Evolutionary conservation across 805 yeast genomes (phyloP), one percentile per base, ranked within the genome.

Genomic region (Myxozyma vanderwaltii): DNA sequence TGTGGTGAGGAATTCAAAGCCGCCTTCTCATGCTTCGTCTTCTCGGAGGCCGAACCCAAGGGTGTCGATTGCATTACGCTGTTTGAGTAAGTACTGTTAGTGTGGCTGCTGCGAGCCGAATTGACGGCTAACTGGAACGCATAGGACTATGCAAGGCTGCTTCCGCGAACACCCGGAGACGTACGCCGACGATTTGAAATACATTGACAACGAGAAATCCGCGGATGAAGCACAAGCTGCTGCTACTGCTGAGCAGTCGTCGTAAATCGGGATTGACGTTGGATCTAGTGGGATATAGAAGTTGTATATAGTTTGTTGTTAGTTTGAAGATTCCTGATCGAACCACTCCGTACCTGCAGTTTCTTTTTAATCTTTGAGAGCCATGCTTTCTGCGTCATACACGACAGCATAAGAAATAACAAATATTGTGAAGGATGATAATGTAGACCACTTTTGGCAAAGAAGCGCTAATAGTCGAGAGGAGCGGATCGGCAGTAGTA

Each of bases 1-100:
- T 94, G 99, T 77, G 99, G 99, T 58, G 91, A 86, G 69, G 96
- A 91, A 76, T 90, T 90, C 79, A 90, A 89, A 76, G 90, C 83
- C 54, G 98, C 99, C 0, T 94, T 94, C 74, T 81, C 96, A 8
- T 94, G 99, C 74, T 94, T 94, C 71, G 92, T 94, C 44, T 91
- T 87, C 78, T 91, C 97, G 5, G 89, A 86, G 69, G 86, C 86
- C 59, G 98, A 92, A 72, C 97, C 98, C 72, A 92, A 92, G 79
- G 99, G 99, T 50, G 83, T 88, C 62, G 97, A 94, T 74, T 94
- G 99, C 76, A 83, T 92, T 67, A 89, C 88, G 69, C 88, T 88
- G 77, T 94, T 92, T 77, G 85, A 86, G 73, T 61, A 39, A 48
- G 64, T 61, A 2, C 27, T n/a, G n/a, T n/a, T n/a, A n/a, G n/a